Conservation (phyloP, 768 basidiomycete species). For the Kwoniella dendrophila region DNA sequence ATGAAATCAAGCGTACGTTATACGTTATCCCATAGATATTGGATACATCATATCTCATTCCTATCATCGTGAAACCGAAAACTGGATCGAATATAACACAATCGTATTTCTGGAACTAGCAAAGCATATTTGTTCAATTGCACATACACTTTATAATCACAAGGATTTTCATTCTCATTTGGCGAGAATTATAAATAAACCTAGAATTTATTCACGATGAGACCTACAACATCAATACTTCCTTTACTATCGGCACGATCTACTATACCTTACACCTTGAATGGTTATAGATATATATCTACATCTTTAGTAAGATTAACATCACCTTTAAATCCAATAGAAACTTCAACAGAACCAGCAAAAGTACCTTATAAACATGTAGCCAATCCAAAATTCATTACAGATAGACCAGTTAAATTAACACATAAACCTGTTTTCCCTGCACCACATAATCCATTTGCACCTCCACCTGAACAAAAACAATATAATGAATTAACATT, state of each 20-base stretch:
- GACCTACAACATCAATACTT: slow-evolving; percentile 5
- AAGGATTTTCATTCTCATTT: too few species aligned
- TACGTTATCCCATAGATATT: too few species aligned
- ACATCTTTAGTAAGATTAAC: slow-evolving; percentile 3
- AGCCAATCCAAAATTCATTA: slow-evolving; percentile 19
- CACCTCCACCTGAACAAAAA: slow-evolving; percentile 18
- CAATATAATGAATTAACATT: slow-evolving; percentile 47
- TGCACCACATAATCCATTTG: slow-evolving; percentile 50
- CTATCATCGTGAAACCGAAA: too few species aligned
- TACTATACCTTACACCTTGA: not conserved
- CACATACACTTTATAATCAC: too few species aligned
- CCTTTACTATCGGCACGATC: slow-evolving; percentile 1
- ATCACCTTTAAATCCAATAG: not conserved
- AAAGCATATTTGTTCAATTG: too few species aligned
- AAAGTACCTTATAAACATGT: slow-evolving; percentile 17
- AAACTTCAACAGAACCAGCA: slow-evolving; percentile 6
- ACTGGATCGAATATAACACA: too few species aligned
- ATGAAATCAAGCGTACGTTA: too few species aligned
- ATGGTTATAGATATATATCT: not conserved
- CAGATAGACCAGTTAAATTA: slow-evolving; percentile 22
- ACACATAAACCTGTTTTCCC: slow-evolving; percentile 47
- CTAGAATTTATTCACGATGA: slow-evolving; percentile 8
- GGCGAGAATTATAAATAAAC: too few species aligned
- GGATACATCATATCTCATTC: too few species aligned
- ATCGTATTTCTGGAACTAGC: too few species aligned